A percentile compares a stretch with the other conserved stretches of the same genome.
Conservation (phyloP, 495 filamentous ascomycete species). For the Penicillium angulare region DNA sequence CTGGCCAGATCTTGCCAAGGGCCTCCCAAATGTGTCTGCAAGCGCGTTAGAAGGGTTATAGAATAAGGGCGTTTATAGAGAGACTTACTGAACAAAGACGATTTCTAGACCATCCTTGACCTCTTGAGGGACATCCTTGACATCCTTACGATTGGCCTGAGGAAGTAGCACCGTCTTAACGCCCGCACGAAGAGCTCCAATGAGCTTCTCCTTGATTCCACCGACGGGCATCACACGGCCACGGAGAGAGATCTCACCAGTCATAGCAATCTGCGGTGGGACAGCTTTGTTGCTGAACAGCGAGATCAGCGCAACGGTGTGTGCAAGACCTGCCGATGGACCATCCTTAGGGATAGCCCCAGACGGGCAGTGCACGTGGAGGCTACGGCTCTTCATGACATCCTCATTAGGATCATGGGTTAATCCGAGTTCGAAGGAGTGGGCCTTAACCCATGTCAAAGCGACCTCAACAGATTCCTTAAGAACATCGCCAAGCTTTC, state of each 20-base stretch:
- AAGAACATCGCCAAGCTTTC: slow-evolving; percentile 95
- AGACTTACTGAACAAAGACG: slow-evolving; percentile 76
- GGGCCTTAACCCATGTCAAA: slow-evolving; percentile 93
- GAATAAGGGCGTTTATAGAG: not conserved
- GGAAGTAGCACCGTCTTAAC: slow-evolving; percentile 94
- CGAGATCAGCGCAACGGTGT: slow-evolving; percentile 89
- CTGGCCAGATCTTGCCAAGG: slow-evolving; percentile 79
- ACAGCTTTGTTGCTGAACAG: slow-evolving; percentile 87
- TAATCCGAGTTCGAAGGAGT: slow-evolving; percentile 87
- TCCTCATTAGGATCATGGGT: slow-evolving; percentile 79
- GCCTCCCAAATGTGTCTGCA: slow-evolving; percentile 85
- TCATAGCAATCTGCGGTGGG: slow-evolving; percentile 94
- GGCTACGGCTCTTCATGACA: slow-evolving; percentile 91
- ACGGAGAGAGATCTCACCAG: slow-evolving; percentile 86
- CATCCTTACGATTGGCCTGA: slow-evolving; percentile 86
- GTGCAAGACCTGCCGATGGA: slow-evolving; percentile 84
- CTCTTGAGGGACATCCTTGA: slow-evolving; percentile 87
- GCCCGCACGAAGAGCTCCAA: slow-evolving; percentile 88
- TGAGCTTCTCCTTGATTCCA: slow-evolving; percentile 98
- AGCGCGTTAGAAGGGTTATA: not conserved
- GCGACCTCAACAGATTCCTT: slow-evolving; percentile 98
- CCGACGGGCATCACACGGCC: slow-evolving; percentile 88
- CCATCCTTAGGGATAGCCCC: slow-evolving; percentile 96
- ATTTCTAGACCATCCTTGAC: slow-evolving; percentile 87
- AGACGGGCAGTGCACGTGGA: slow-evolving; percentile 95